Evolutionary conservation across 2,329 filamentous ascomycete species (phyloP), one percentile per base, ranked within the genome.

Genomic region (Aspergillus spinulosporus): DNA sequence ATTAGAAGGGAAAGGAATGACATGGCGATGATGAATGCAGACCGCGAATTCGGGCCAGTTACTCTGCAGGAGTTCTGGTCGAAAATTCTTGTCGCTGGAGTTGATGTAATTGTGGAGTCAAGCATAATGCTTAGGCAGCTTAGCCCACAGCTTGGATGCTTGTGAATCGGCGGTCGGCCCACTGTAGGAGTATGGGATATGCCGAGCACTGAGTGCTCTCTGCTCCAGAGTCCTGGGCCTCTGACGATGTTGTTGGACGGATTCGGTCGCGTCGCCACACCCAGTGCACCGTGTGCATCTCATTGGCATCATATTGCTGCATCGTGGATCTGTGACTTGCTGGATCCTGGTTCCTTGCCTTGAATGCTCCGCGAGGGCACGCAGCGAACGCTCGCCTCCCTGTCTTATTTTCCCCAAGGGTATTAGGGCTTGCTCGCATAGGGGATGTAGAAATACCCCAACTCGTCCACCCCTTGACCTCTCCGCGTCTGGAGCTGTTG

Each of bases 391-490:
- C 60, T 61, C 51, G 62, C 62, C 37, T 62, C 61, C 58, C 62
- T 57, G 21, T 21, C 62, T 40, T 21, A 21, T 21, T 21, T 21
- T 21, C 21, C 21, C 21, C 21, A 21, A 7, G 36, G 15, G 26
- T 36, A 9, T 28, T 29, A 49, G 45, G 52, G 52, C 45, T 54
- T 12, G 39, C 15, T 37, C 15, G 39, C 44, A 21, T 58, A 21
- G 51, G 44, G 60, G 55, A 64, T 61, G 50, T 60, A 68, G 64
- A 69, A 68, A 70, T 68, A 66, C 62, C 59, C 64, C 64, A 55
- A 57, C 56, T 53, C 55, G 57, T 57, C 59, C 61, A 59, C 56
- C 51, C 40, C 50, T 47, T 37, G 54, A 47, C 56, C 21, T 61
- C 60, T 64, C 61, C 57, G 47, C 51, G 54, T 61, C 56, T 49